Evolutionary conservation across 805 yeast species (phyloP), one percentile per base, ranked within the genome.

Genomic region (Yamadazyma sp.): DNA sequence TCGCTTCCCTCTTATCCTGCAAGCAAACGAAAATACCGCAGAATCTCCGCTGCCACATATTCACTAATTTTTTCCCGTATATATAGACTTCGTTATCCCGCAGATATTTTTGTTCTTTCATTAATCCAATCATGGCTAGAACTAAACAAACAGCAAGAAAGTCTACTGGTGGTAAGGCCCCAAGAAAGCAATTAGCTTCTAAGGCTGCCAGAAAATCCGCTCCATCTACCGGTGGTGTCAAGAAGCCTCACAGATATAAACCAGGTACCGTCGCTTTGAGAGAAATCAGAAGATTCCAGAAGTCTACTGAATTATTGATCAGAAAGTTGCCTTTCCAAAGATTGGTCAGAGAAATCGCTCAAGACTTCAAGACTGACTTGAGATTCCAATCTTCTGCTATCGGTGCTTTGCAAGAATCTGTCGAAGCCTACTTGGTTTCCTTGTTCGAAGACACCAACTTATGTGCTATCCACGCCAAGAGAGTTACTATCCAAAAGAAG

Each of bases 251-350:
- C 70, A 68, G 74, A 67, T 68, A 68, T 61, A 68, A 68, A 68
- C 74, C 74, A 51, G 74, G 74, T 68, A 68, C 74, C 55, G 74
- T 68, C 45, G 74, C 74, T 47, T 68, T 68, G 58, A 67, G 74
- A 67, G 74, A 68, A 64, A 68, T 68, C 51, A 67, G 74, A 67
- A 67, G 73, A 64, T 68, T 68, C 60, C 74, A 68, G 52, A 68
- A 68, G 54, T 68, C 73, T 36, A 68, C 74, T 49, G 74, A 68
- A 54, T 62, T 68, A 32, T 64, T 68, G 52, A 68, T 68, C 58
- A 68, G 74, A 68, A 68, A 68, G 61, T 68, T 68, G 53, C 74
- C 74, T 18, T 68, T 68, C 67, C 73, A 68, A 53, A 68, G 74
- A 68, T 68, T 68, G 55, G 74, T 68, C 32, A 65, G 74, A 64